Percentiles rank a stretch among this genome's conserved stretches.
Evolutionary conservation across 305 asterid species (phyloP).

Genomic region (Rubia peregrina): DNA sequence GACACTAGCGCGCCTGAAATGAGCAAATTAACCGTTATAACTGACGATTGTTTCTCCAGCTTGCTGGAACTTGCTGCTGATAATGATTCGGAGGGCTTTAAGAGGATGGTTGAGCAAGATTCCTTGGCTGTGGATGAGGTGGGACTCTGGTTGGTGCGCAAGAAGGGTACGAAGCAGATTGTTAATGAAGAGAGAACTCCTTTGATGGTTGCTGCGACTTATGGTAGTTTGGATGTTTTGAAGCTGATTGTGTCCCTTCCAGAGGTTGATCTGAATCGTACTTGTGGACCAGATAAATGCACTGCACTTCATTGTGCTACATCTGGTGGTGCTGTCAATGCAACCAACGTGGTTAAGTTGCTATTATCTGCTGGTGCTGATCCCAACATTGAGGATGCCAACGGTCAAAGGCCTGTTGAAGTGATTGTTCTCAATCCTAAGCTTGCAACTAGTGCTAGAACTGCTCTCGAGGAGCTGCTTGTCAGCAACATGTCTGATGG

Average conservation of each 20-base stretch:
- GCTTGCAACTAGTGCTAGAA: constrained; percentile 29
- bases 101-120: constrained; percentile 41
- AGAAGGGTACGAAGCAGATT: constrained; percentile 44
- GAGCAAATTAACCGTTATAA: constrained; percentile 27
- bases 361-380: constrained; percentile 55
- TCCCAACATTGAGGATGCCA: constrained; percentile 41
- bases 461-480: constrained; percentile 46
- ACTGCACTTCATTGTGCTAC: constrained; percentile 72
- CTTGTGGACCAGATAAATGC: constrained; percentile 48
- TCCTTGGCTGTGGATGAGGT: constrained; percentile 37
- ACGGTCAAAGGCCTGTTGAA: constrained; percentile 45
- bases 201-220: constrained; percentile 67
- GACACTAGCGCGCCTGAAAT: constrained; percentile 26
- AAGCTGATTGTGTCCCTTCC: constrained; percentile 43
- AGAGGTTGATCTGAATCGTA: constrained; percentile 47
- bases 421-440: constrained; percentile 42
- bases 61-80: constrained; percentile 59
- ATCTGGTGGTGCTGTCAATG: constrained; percentile 45
- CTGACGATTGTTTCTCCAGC: constrained; percentile 37
- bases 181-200: constrained; percentile 50
- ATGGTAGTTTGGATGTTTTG: constrained; percentile 56
- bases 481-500: constrained; percentile 36
- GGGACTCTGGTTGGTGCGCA: constrained; percentile 58
- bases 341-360: constrained; percentile 32
- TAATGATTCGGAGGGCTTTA: constrained; percentile 47